Evolutionary conservation across 345 rosid species (phyloP).

Genomic region (Ceriops tagal): DNA sequence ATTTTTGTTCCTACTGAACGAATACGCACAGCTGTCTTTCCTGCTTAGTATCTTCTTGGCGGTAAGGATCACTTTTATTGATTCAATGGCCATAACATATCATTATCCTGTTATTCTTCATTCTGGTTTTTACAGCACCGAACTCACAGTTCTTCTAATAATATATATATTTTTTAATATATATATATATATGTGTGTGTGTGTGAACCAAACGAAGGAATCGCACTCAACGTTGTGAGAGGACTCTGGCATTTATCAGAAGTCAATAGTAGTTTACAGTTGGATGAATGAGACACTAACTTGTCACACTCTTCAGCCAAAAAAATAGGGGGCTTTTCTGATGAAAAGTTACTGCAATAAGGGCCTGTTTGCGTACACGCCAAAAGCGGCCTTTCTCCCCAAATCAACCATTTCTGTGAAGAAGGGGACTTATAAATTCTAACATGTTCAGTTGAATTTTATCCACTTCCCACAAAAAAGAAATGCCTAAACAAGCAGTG

Average conservation of each 20-base stretch:
- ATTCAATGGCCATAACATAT: too few species aligned
- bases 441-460: slow-evolving; percentile 15
- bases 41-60: not conserved
- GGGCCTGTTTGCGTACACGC: slow-evolving; percentile 26
- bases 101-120: too few species aligned
- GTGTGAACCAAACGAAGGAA: too few species aligned
- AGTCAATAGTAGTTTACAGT: too few species aligned
- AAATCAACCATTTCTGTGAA: slow-evolving; percentile 12
- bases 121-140: too few species aligned
- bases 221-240: too few species aligned
- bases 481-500: slow-evolving; percentile 27
- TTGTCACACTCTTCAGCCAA: not conserved
- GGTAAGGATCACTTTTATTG: too few species aligned
- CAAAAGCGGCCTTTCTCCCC: slow-evolving; percentile 18
- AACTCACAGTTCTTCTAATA: too few species aligned
- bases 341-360: slow-evolving; percentile 8
- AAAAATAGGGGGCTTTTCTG: not conserved
- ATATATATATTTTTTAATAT: too few species aligned
- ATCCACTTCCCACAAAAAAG: slow-evolving; percentile 22
- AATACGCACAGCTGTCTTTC: too few species aligned
- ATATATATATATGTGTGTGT: too few species aligned
- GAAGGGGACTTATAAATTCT: not conserved
- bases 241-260: too few species aligned
- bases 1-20: not conserved
- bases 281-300: not conserved